phyloP scores from a whole-genome alignment of 805 yeast species.

The Candida lessepsii region DNA sequence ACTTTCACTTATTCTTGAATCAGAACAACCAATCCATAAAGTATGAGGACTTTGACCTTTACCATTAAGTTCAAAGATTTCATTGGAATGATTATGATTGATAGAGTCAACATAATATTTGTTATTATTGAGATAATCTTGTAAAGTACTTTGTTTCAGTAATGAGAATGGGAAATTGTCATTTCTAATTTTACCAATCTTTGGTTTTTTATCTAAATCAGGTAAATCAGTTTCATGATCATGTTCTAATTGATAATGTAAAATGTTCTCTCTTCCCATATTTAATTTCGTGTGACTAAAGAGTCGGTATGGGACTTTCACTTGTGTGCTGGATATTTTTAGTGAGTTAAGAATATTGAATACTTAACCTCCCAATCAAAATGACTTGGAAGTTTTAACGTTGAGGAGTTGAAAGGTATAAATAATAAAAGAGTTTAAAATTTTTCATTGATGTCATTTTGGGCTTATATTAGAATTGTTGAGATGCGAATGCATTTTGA shows the following conservation, averaged over 20 bases:
- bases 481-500: constrained; percentile 6
- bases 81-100: constrained; percentile 48
- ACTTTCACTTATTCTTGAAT: constrained; percentile 82
- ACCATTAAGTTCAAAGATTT: constrained; percentile 61
- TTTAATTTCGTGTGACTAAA: constrained; percentile 9
- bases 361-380: not conserved
- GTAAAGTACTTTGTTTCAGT: constrained; percentile 45
- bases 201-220: constrained; percentile 1
- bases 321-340: constrained; percentile 2
- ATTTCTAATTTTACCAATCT: constrained; percentile 10
- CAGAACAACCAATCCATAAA: constrained; percentile 92
- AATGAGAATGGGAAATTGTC: constrained; percentile 45
- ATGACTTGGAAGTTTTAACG: no score
- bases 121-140: constrained; percentile 51
- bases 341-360: constrained; percentile 1
- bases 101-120: constrained; percentile 45
- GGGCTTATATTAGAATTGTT: constrained; percentile 7
- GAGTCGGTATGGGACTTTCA: constrained; percentile 3
- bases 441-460: constrained; percentile 7
- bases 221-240: constrained; percentile 36
- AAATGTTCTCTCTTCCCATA: constrained; percentile 44
- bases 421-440: constrained; percentile 2
- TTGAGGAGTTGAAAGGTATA: no score
- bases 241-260: constrained; percentile 39
- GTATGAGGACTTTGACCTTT: constrained; percentile 92